Evolutionary conservation across 306 rosid genomes (phyloP).

Genomic region (Arachis stenosperma): DNA sequence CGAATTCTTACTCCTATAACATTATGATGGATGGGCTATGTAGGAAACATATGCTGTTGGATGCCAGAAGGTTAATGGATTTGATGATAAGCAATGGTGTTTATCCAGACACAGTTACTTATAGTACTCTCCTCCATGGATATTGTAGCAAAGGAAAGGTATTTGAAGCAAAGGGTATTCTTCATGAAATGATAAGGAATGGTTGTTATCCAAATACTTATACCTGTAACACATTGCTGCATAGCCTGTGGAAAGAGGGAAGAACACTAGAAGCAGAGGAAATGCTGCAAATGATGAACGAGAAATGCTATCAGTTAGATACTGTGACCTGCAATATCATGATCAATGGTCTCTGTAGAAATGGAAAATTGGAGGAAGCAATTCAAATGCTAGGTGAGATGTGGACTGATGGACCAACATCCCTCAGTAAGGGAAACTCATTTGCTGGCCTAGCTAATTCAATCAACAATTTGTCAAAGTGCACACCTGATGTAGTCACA

Average conservation of each 20-base stretch:
- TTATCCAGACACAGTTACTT: constrained; percentile 70
- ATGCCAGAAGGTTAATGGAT: constrained; percentile 68
- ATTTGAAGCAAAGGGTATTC: constrained; percentile 70
- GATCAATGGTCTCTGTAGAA: constrained; percentile 80
- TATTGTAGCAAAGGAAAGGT: constrained; percentile 77
- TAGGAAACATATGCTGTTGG: constrained; percentile 66
- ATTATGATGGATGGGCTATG: constrained; percentile 80
- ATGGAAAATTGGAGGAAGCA: constrained; percentile 83
- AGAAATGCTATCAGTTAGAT: constrained; percentile 67
- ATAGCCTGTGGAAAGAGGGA: constrained; percentile 92
- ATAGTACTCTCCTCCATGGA: constrained; percentile 76
- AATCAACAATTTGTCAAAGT: constrained; percentile 54
- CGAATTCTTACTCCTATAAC: constrained; percentile 70
- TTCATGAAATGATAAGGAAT: constrained; percentile 70
- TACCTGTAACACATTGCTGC: constrained; percentile 84
- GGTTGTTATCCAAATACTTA: constrained; percentile 74
- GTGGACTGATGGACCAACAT: constrained; percentile 80
- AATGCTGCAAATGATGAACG: constrained; percentile 77
- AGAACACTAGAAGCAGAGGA: constrained; percentile 80
- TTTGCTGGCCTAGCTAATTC: constrained; percentile 63
- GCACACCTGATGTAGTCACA: constrained; percentile 74
- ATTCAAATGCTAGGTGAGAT: constrained; percentile 75
- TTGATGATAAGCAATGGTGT: constrained; percentile 64
- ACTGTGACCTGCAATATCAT: constrained; percentile 84
- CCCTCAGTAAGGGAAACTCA: constrained; percentile 67